A percentile compares a stretch with the other conserved stretches of the same genome.
Conservation (phyloP, 2,329 filamentous ascomycete genomes). For the Phaeophleospora eucalypticola region DNA sequence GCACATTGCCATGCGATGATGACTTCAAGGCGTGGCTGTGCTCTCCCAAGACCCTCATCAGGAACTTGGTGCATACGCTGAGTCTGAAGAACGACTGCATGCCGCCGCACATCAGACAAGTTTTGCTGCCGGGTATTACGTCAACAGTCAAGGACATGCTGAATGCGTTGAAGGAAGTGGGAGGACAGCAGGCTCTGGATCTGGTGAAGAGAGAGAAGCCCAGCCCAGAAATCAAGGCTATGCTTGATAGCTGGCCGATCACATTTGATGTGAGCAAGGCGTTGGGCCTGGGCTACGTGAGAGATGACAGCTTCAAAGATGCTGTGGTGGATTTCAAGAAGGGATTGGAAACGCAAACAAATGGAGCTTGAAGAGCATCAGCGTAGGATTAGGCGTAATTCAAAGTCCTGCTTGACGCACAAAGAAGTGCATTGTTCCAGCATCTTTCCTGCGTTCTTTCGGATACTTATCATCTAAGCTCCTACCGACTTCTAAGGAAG, state of each 20-base stretch:
- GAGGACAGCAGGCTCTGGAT: slow-evolving; percentile 49
- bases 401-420: no score
- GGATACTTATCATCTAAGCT: no score
- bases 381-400: no score
- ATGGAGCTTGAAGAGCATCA: no score
- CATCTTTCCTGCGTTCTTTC: no score
- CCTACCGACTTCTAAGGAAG: no score
- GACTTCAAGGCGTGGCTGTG: slow-evolving; percentile 56
- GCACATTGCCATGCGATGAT: slow-evolving; percentile 49
- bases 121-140: slow-evolving; percentile 53
- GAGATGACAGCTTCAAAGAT: slow-evolving; percentile 47
- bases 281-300: slow-evolving; percentile 48
- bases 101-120: slow-evolving; percentile 46
- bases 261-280: slow-evolving; percentile 56
- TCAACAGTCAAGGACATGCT: slow-evolving; percentile 56
- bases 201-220: slow-evolving; percentile 51
- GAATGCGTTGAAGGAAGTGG: slow-evolving; percentile 52
- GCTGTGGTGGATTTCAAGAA: slow-evolving; percentile 44
- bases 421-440: no score
- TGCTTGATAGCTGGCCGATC: slow-evolving; percentile 55
- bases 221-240: slow-evolving; percentile 48
- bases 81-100: slow-evolving; percentile 49
- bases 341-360: slow-evolving; percentile 27
- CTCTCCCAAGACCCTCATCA: slow-evolving; percentile 51
- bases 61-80: slow-evolving; percentile 52